Base-by-base conservation (phyloP, 139 green algal genomes). In the Chlamydomonas incerta region DNA sequence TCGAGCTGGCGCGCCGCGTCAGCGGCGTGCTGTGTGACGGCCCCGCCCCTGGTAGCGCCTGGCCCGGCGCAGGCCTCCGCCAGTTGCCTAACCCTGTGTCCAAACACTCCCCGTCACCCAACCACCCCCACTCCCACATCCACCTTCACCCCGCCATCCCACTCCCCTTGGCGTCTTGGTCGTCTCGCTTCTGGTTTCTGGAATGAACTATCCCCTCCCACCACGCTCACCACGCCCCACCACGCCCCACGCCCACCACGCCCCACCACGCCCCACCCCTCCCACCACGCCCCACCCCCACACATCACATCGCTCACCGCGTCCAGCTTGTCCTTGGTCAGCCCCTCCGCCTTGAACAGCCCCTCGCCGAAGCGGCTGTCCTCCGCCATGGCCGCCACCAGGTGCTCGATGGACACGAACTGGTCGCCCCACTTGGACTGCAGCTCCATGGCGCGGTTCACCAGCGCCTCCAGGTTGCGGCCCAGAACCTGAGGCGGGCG, bases 331-430 rank as follows among this genome's bases (percentile, higher is more conserved):
- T 92, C 88, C 37, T 85, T 87, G 33, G 86, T 96, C 21, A 99
- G 46, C 0, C 92, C 93, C 70, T 94, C 87, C 10, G 87, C 62
- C 57, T 90, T 90, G 66, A 99, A 88, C 63, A 98, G 87, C 33
- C 74, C 20, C 68, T 92, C 82, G 11, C 94, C 95, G 89, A 98
- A 98, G 47, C 94, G 89, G 26, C 74, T 24, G 89, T 99, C 97
- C 6, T 97, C 91, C 28, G 86, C 85, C 72, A 99, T 85, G 1
- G 90, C 97, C 86, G 98, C 83, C 85, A 99, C 70, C 82, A 99
- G 90, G 90, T 99, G 97, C 94, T 99, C 97, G 26, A 99, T 95
- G 24, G 87, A 95, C 37, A 98, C 94, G 74, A 96, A 99, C 66
- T 93, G 60, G 88, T 99, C 96, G 57, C 91, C 90, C 93, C 92